A percentile compares a stretch with the other conserved stretches of the same genome.
phyloP scores from a whole-genome alignment of 1,139 yeast genomes.

The Blastobotrys buckinghamii region DNA sequence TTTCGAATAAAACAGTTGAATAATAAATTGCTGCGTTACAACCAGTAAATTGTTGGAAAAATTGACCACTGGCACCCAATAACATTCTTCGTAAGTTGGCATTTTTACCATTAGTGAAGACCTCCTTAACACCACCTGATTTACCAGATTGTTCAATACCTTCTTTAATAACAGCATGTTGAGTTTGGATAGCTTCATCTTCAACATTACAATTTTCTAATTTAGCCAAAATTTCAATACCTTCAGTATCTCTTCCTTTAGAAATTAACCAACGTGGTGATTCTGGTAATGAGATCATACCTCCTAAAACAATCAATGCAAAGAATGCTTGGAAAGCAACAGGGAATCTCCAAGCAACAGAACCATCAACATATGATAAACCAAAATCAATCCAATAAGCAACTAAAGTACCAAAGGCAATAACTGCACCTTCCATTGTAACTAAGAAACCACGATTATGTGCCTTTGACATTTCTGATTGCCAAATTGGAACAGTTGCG shows the following conservation, averaged over 20 bases:
- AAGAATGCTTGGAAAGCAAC: slow-evolving; percentile 34
- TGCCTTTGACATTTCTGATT: slow-evolving; percentile 71
- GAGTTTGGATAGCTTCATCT: slow-evolving; percentile 19
- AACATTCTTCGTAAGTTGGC: slow-evolving; percentile 34
- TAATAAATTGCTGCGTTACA: slow-evolving; percentile 53
- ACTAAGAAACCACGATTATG: slow-evolving; percentile 70
- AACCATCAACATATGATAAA: slow-evolving; percentile 42
- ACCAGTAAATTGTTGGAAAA: slow-evolving; percentile 56
- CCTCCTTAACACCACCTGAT: slow-evolving; percentile 36
- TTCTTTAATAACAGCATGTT: slow-evolving; percentile 22
- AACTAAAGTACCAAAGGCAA: slow-evolving; percentile 65
- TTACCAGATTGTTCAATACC: slow-evolving; percentile 20
- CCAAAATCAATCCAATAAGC: slow-evolving; percentile 71
- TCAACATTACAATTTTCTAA: slow-evolving; percentile 17
- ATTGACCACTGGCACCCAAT: slow-evolving; percentile 54
- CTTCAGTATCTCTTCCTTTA: slow-evolving; percentile 36
- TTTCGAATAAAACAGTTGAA: slow-evolving; percentile 41
- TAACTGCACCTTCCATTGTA: slow-evolving; percentile 63
- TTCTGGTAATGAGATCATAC: slow-evolving; percentile 38
- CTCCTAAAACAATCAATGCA: slow-evolving; percentile 21
- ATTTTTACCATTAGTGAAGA: slow-evolving; percentile 49
- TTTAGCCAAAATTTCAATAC: slow-evolving; percentile 42
- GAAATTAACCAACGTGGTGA: slow-evolving; percentile 48
- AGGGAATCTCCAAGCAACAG: slow-evolving; percentile 44
- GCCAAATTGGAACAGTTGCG: slow-evolving; percentile 79